These are phyloP conservation scores for Gardenia jasminoides DNA, from an alignment of 257 asterid species.

Conservation along the genomic window DNA sequence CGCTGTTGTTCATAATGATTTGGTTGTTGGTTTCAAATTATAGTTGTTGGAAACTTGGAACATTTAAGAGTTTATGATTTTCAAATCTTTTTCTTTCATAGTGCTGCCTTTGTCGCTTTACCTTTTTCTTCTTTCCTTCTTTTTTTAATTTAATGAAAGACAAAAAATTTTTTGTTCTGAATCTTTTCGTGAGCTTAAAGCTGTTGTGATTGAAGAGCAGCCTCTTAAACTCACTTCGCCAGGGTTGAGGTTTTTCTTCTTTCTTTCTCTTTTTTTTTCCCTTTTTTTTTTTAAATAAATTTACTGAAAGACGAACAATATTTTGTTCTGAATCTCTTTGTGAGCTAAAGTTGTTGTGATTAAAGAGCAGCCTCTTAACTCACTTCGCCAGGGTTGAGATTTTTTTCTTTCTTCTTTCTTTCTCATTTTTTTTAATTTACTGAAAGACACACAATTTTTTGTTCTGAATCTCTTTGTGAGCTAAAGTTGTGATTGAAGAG, in stretches of 20 bases:
- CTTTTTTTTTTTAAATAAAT: no score
- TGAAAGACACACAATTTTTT: not conserved
- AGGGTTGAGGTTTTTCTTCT: no score
- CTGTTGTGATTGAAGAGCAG: not conserved
- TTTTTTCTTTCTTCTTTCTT: not conserved
- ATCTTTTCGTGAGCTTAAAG: no score
- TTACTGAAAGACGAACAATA: no score
- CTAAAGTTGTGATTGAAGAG: not conserved
- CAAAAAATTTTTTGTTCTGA: not conserved
- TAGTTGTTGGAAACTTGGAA: not conserved
- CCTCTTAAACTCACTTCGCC: not conserved
- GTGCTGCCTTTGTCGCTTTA: not conserved
- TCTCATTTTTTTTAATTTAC: no score
- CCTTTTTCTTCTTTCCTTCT: not conserved
- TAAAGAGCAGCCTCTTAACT: no score
- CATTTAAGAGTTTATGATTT: slow-evolving; percentile 6
- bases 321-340: no score
- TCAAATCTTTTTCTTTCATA: not conserved
- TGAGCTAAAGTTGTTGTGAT: no score
- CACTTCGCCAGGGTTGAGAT: no score
- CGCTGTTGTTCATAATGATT: slow-evolving; percentile 3
- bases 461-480: not conserved
- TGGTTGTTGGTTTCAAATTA: slow-evolving; percentile 2
- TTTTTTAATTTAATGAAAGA: no score
- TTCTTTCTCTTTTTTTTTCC: no score